Evolutionary conservation across 768 basidiomycete genomes (phyloP).

Genomic region (Leucocoprinus leucothites): DNA sequence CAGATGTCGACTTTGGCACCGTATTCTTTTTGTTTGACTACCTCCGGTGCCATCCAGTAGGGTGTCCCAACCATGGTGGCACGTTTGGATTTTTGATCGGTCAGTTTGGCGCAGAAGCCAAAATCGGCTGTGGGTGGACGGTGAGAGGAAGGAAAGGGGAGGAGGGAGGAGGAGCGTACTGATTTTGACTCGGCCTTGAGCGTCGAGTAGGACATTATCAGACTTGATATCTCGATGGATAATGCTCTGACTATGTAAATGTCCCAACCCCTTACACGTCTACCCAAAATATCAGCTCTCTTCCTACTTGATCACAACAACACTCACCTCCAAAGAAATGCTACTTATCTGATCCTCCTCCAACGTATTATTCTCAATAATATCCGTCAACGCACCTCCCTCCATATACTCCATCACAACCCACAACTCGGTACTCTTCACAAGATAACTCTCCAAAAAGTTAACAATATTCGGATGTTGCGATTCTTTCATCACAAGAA

Average conservation of each 20-base stretch:
- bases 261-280: conserved; percentile 95
- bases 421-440: conserved; percentile 89
- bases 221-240: conserved; percentile 98
- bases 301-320: background rate
- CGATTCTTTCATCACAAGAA: conserved; percentile 98
- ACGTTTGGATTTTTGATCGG: conserved; percentile 94
- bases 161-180: conserved; percentile 52
- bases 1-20: conserved; percentile 96
- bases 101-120: conserved; percentile 94
- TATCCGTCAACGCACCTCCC: conserved; percentile 94
- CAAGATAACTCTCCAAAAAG: conserved; percentile 87
- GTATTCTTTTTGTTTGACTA: conserved; percentile 96
- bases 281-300: conserved; percentile 23
- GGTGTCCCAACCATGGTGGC: conserved; percentile 99
- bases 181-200: conserved; percentile 93
- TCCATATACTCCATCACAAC: conserved; percentile 99
- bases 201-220: conserved; percentile 92
- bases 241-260: conserved; percentile 90
- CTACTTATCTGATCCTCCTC: conserved; percentile 95
- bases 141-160: conserved; percentile 2
- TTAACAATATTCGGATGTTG: conserved; percentile 98
- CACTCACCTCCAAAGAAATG: conserved; percentile 83
- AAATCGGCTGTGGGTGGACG: conserved; percentile 72
- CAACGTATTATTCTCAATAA: conserved; percentile 94
- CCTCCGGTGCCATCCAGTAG: conserved; percentile 99